Evolutionary conservation across 768 basidiomycete species (phyloP).

Genomic region (Trametopsis cervina): DNA sequence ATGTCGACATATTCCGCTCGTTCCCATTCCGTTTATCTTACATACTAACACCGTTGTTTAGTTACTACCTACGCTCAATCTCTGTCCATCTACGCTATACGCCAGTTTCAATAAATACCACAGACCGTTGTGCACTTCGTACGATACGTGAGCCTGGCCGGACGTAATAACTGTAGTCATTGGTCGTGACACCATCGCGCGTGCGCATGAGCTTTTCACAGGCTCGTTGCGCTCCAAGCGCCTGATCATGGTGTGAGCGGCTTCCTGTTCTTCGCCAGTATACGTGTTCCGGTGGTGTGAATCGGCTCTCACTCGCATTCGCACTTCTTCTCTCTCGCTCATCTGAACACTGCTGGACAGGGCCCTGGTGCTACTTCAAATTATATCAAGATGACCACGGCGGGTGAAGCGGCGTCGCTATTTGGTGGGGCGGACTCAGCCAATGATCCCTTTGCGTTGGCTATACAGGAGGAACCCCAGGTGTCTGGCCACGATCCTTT

Average conservation of each 20-base stretch:
- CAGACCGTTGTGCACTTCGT: too few species aligned
- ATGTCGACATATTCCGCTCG: too few species aligned
- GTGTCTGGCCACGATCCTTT: slow-evolving; percentile 9
- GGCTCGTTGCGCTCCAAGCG: too few species aligned
- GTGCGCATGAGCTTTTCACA: too few species aligned
- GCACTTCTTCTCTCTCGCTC: slow-evolving; percentile 5
- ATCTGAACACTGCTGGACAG: slow-evolving; percentile 7
- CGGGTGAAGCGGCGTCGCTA: slow-evolving; percentile 76
- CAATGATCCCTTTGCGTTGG: slow-evolving; percentile 32
- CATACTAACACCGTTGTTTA: too few species aligned
- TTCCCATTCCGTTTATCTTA: too few species aligned
- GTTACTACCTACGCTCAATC: too few species aligned
- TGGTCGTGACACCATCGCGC: too few species aligned
- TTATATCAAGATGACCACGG: slow-evolving; percentile 18
- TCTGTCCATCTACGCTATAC: too few species aligned
- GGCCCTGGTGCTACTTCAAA: slow-evolving; percentile 2
- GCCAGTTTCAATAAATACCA: too few species aligned
- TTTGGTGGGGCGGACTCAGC: slow-evolving; percentile 61
- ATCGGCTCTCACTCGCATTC: slow-evolving; percentile 6
- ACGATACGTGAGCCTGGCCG: too few species aligned
- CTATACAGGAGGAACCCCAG: slow-evolving; percentile 7
- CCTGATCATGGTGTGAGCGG: not conserved
- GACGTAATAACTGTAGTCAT: too few species aligned
- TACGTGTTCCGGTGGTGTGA: slow-evolving; percentile 12
- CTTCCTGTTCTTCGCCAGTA: not conserved